These are phyloP conservation scores for Serendipita sp. DNA, from an alignment of 768 basidiomycete genomes.

Conservation along the genomic window DNA sequence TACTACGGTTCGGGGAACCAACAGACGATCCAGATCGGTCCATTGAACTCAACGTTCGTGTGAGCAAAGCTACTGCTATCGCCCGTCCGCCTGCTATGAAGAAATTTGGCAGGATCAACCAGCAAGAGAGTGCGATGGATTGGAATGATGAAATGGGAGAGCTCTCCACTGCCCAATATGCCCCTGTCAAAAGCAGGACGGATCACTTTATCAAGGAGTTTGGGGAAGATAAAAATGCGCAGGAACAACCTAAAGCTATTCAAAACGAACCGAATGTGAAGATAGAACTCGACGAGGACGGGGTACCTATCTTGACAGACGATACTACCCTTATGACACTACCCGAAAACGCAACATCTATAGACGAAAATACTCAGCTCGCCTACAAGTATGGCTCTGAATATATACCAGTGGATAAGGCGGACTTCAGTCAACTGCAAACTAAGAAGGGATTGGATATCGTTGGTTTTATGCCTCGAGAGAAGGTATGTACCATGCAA, in stretches of 20 bases:
- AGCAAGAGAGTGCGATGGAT: background rate
- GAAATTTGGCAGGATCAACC: slow-evolving; percentile 32
- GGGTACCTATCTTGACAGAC: slow-evolving; percentile 18
- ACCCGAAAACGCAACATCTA: slow-evolving; percentile 7
- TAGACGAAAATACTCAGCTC: slow-evolving; percentile 59
- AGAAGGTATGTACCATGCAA: slow-evolving; percentile 32
- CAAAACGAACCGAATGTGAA: slow-evolving; percentile 20
- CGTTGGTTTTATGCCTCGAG: slow-evolving; percentile 58
- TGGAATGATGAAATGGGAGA: background rate
- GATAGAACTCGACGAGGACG: slow-evolving; percentile 17
- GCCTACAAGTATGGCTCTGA: slow-evolving; percentile 86
- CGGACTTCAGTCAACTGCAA: slow-evolving; percentile 57
- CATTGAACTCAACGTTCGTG: slow-evolving; percentile 54
- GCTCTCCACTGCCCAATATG: background rate
- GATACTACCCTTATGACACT: slow-evolving; percentile 16
- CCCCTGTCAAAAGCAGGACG: background rate
- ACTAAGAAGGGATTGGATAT: slow-evolving; percentile 79
- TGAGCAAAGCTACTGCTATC: slow-evolving; percentile 63
- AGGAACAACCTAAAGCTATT: slow-evolving; percentile 14
- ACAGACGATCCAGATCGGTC: slow-evolving; percentile 51
- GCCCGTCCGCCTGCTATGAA: slow-evolving; percentile 63
- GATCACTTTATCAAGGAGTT: background rate
- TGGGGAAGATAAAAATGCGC: background rate
- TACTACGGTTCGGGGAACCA: slow-evolving; percentile 64
- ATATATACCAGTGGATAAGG: slow-evolving; percentile 74